These are phyloP conservation scores for Chalaropsis ovoidea DNA, from an alignment of 2,329 filamentous ascomycete genomes.

Conservation along the genomic window DNA sequence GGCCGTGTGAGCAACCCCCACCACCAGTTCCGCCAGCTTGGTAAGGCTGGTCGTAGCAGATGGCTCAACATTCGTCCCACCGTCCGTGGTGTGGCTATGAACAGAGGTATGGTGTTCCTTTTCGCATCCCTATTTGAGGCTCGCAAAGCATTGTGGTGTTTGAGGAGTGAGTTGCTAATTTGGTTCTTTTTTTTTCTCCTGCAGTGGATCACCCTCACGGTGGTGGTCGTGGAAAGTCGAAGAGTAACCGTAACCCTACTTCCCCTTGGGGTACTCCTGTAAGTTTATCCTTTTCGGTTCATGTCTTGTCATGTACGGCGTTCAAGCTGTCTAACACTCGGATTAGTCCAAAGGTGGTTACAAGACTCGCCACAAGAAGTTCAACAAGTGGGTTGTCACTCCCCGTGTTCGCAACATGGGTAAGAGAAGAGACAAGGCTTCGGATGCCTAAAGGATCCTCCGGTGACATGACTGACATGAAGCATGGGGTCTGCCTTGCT, in stretches of 20 bases:
- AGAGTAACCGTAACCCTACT: conserved; percentile 91
- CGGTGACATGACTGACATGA: not conserved
- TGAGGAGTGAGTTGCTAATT: conserved; percentile 15
- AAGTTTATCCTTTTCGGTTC: conserved; percentile 38
- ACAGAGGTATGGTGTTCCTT: conserved; percentile 55
- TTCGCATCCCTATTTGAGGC: not conserved
- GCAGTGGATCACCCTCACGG: conserved; percentile 92
- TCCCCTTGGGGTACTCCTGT: conserved; percentile 95
- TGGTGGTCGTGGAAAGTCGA: conserved; percentile 97
- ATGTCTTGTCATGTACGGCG: not conserved
- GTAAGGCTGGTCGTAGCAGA: conserved; percentile 86
- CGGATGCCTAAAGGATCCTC: conserved; percentile 20
- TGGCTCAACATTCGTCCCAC: conserved; percentile 93
- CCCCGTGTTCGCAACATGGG: conserved; percentile 81
- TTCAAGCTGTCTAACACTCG: conserved; percentile 29
- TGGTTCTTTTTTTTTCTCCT: conserved; percentile 20
- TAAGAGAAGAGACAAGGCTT: conserved; percentile 62
- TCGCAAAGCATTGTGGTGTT: not conserved
- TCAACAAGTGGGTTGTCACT: conserved; percentile 84
- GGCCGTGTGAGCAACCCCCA: conserved; percentile 89
- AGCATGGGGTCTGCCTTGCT: not conserved
- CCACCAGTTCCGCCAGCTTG: conserved; percentile 79
- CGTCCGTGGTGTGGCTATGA: conserved; percentile 97
- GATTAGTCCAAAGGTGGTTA: conserved; percentile 66
- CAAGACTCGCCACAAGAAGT: conserved; percentile 85